These are phyloP conservation scores for Raphanus raphanistrum DNA, from an alignment of 345 rosid genomes.

Conservation along the genomic window DNA sequence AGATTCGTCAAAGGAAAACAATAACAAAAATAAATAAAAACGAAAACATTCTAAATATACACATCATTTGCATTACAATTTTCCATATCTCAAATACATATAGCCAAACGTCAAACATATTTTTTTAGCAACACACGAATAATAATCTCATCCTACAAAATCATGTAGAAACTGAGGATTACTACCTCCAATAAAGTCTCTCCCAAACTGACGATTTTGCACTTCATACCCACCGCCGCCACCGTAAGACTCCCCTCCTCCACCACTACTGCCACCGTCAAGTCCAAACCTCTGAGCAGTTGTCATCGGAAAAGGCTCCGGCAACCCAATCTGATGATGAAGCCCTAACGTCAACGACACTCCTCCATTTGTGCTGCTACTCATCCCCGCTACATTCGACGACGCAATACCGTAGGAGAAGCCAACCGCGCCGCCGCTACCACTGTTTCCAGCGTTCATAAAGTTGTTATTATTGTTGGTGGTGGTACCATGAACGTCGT, in stretches of 20 bases:
- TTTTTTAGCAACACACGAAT: conserved; percentile 15
- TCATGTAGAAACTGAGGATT: conserved; percentile 76
- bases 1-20: neutral
- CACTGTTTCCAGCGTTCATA: conserved; percentile 47
- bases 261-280: conserved; percentile 48
- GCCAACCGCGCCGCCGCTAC: conserved; percentile 42
- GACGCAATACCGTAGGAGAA: conserved; percentile 37
- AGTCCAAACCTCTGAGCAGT: conserved; percentile 71
- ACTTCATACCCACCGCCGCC: conserved; percentile 58
- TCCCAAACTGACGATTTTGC: conserved; percentile 63
- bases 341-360: conserved; percentile 87
- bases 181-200: conserved; percentile 70
- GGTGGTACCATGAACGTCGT: conserved; percentile 31
- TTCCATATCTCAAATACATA: conserved; percentile 15
- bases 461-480: conserved; percentile 34
- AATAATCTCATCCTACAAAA: conserved; percentile 68
- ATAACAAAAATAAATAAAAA: neutral
- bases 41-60: conserved; percentile 33
- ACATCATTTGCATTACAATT: conserved; percentile 30
- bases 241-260: conserved; percentile 43
- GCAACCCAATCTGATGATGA: conserved; percentile 72
- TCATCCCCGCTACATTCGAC: conserved; percentile 41
- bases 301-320: conserved; percentile 67
- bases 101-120: conserved; percentile 19
- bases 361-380: conserved; percentile 46